Percentiles rank a stretch among this genome's conserved stretches.
phyloP scores from a whole-genome alignment of 257 asterid genomes.

The Solanum chiquidenum region DNA sequence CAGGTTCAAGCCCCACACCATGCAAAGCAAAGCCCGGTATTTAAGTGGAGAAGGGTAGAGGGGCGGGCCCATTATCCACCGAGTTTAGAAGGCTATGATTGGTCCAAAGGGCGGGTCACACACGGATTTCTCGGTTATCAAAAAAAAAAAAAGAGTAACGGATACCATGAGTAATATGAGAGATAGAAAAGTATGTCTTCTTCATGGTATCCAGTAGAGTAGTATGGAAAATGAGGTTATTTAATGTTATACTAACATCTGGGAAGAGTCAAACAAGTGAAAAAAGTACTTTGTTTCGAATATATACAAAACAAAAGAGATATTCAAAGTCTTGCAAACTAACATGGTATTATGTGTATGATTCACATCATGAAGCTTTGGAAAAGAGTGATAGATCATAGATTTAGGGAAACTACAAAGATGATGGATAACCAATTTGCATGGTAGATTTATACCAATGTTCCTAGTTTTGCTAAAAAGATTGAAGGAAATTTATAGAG shows the following conservation, averaged over 20 bases:
- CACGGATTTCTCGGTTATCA: too few species aligned
- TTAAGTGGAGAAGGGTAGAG: too few species aligned
- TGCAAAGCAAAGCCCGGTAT: too few species aligned
- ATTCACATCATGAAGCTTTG: neutral
- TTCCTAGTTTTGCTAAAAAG: neutral
- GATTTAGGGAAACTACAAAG: neutral
- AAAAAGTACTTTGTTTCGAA: neutral
- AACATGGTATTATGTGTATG: neutral
- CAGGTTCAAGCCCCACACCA: too few species aligned
- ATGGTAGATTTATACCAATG: neutral
- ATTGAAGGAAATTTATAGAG: neutral
- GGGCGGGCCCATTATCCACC: too few species aligned
- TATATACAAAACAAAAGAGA: neutral
- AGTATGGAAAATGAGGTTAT: neutral
- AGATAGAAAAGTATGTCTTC: neutral
- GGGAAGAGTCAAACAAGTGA: neutral
- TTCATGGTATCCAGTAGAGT: neutral
- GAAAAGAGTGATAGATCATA: neutral
- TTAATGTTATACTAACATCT: neutral
- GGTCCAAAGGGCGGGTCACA: too few species aligned
- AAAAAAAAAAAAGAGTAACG: neutral
- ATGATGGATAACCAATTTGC: neutral
- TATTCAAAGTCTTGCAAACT: neutral
- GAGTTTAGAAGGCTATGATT: too few species aligned
- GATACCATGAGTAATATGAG: neutral